Percentiles rank a stretch among this genome's conserved stretches.
These are phyloP conservation scores for Lathyrus oleraceus DNA, from an alignment of 306 rosid species.

Conservation along the genomic window DNA sequence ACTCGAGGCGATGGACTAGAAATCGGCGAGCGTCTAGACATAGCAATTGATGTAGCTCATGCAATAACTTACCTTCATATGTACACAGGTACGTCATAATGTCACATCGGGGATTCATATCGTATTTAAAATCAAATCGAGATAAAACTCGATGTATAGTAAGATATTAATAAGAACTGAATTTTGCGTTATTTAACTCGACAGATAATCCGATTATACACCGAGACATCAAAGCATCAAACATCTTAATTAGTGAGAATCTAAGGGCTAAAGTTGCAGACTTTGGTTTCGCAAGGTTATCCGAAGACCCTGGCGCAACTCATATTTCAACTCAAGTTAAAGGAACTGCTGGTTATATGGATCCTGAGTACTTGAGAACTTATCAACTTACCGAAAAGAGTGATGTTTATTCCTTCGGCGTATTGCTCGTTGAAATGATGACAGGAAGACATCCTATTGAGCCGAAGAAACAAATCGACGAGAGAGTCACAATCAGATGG, in stretches of 20 bases:
- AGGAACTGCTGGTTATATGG: conserved; percentile 98
- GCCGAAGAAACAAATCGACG: conserved; percentile 47
- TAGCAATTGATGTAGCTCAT: conserved; percentile 95
- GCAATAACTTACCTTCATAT: conserved; percentile 93
- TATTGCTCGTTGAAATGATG: conserved; percentile 82
- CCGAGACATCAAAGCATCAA: conserved; percentile 86
- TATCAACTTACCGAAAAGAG: conserved; percentile 94
- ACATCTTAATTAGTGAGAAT: conserved; percentile 86
- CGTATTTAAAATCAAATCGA: background rate
- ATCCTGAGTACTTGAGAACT: conserved; percentile 88
- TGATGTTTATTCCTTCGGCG: conserved; percentile 96
- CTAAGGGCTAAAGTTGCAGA: conserved; percentile 93
- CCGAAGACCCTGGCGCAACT: conserved; percentile 68
- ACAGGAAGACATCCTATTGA: conserved; percentile 90
- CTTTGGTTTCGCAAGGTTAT: conserved; percentile 84
- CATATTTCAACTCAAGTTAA: conserved; percentile 89
- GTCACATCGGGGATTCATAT: background rate
- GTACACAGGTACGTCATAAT: conserved; percentile 64
- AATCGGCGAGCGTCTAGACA: conserved; percentile 77
- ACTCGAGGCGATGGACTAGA: conserved; percentile 68
- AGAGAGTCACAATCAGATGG: conserved; percentile 91
- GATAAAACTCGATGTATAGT: background rate
- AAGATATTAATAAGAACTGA: background rate
- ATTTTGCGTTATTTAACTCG: conserved; percentile 27
- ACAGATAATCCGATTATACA: conserved; percentile 95